phyloP scores from a whole-genome alignment of 2,329 filamentous ascomycete genomes.

The Microcera coccophila region DNA sequence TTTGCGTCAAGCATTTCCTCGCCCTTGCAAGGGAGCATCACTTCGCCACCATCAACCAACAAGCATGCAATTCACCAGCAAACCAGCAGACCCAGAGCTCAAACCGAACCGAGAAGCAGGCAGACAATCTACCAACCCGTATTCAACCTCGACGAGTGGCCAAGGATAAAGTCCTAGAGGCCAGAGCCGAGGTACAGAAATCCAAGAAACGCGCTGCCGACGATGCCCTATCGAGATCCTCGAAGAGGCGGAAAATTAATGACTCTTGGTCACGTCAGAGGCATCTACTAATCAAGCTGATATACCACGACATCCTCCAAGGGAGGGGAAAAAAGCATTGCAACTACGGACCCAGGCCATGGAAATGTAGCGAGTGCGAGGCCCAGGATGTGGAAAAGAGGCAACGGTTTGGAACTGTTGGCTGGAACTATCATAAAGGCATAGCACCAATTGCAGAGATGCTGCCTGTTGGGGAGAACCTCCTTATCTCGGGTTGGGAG shows the following conservation, averaged over 20 bases:
- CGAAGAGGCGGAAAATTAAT: background rate
- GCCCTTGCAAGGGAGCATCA: background rate
- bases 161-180: background rate
- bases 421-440: background rate
- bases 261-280: background rate
- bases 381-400: background rate
- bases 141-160: slow-evolving; percentile 4
- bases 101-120: too few species aligned
- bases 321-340: background rate
- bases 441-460: slow-evolving; percentile 2
- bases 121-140: background rate
- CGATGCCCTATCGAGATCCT: background rate
- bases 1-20: slow-evolving; percentile 8
- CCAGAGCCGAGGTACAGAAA: background rate
- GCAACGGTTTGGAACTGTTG: background rate
- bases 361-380: slow-evolving; percentile 1
- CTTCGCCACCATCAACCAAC: background rate
- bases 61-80: background rate
- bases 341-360: background rate
- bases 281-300: background rate
- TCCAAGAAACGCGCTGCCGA: background rate
- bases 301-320: background rate
- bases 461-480: background rate
- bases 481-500: background rate
- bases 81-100: too few species aligned